Base-by-base conservation (phyloP, 208 protist genomes). In the Leishmania tropica region DNA sequence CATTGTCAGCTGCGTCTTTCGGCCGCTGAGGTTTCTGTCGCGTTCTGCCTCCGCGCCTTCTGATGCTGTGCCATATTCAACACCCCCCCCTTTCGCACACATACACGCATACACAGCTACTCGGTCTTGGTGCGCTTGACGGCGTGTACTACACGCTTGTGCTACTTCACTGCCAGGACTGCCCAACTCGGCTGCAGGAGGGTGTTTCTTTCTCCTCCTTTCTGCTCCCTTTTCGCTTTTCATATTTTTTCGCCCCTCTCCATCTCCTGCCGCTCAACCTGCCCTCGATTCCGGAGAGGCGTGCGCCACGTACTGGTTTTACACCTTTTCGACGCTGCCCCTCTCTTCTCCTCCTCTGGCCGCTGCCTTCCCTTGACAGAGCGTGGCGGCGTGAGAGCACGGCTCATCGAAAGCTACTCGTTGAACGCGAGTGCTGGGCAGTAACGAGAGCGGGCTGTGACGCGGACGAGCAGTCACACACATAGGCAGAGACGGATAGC, bases 121-220 rank as follows among this genome's bases (percentile, higher is more conserved):
- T 42, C 68, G 31, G 68, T 73, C 24, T 42, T 73, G 8, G 40
- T 48, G 40, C 21, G 35, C 40, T 42, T 31, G 42, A 48, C 19
- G 68, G 6, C 17, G 17, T n/a, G 42, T 48, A 47, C 40, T 48
- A 28, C 40, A 28, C 68, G 68, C 68, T n/a, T 48, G 68, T 73
- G 68, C 68, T 13, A 73, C 42, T 17, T 48, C 17, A 31, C 7
- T 28, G 24, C 40, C 42, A 48, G 7, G 40, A 11, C 68, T 73
- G 40, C 13, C 13, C 40, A 48, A 51, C 68, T 11, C 68, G 28
- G 10, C 4, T 40, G 40, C 62, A 19, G 3, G 4, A 73, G 13
- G 21, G 21, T 79, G 60, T 54, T 75, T 56, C n/a, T 76, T 51
- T n/a, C 53, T 53, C 13, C 70, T 13, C 8, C 54, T 81, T 75